Base-by-base conservation (phyloP, 305 asterid genomes). In the Monarda citriodora region DNA sequence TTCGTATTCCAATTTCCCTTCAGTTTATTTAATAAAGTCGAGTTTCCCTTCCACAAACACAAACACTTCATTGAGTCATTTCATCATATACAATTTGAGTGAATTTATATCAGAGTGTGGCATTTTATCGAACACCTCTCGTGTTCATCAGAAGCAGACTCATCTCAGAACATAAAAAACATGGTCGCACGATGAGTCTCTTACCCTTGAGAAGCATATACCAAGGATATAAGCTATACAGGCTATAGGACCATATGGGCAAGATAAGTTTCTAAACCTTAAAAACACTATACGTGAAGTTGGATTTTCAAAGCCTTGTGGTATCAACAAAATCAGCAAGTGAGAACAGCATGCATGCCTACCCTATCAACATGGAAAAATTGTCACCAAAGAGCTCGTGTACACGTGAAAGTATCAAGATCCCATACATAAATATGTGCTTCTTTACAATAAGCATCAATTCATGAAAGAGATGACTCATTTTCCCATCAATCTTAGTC, bases 171-270 rank as follows among this genome's bases (percentile, higher is more conserved):
- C 6, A 17, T 22, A 16, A 63, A 41, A 15, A 41, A 15, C 9
- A 57, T 50, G 22, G 53, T 56, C 23, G 44, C 46, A 40, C 46
- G 60, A 20, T 23, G 40, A 32, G 46, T 45, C 38, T n/a, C 52
- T 16, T 23, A 44, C 46, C 34, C 17, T 54, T 21, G n/a, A 37
- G 61, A 49, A 32, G 29, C 18, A 49, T 42, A 34, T 17, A 50
- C 60, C 38, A n/a, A 41, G 31, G 31, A 1, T 42, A 52, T 20
- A 56, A 34, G 56, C 46, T 59, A 63, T 11, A 12, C 16, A 29
- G 32, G 32, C 32, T 29, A 29, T 29, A 29, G 32, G 13, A 26
- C 25, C 40, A 40, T 26, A 12, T 31, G 18, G 9, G 51, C 40
- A 20, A 40, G n/a, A 9, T 61, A 31, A 45, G 47, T 44, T 47